Base-by-base conservation (phyloP, 1,139 yeast genomes). In the Dujonia santamariae region DNA sequence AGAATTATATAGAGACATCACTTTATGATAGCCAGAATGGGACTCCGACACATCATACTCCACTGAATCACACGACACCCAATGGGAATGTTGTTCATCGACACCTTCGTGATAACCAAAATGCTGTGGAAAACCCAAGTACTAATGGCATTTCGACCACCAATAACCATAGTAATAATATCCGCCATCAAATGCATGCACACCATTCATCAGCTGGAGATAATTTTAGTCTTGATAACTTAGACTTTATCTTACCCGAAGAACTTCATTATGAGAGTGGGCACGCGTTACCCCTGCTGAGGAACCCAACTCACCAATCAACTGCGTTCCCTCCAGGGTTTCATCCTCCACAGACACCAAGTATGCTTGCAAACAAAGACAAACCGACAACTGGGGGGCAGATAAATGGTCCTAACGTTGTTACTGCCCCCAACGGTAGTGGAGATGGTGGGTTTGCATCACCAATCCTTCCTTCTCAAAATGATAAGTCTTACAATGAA, bases 381-480 rank as follows among this genome's bases (percentile, higher is more conserved):
- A 28, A 24, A 13, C n/a, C 7, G 27, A 32, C 13, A 36, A 38
- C 13, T 39, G 28, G 20, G 31, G n/a, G n/a, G n/a, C n/a, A n/a
- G n/a, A n/a, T n/a, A n/a, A n/a, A n/a, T n/a, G n/a, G n/a, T n/a
- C n/a, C n/a, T n/a, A 13, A 14, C 7, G 14, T 24, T 30, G 42
- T 35, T 19, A 8, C 37, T 32, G 19, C 19, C 13, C n/a, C 19
- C 6, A 5, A 12, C 6, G n/a, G 9, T 17, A 23, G 35, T 20
- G 36, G 40, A 25, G 37, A 28, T 26, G n/a, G 13, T 26, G 21
- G 15, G 13, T 54, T 66, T 34, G 54, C 53, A 26, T 63, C 69
- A 23, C 75, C 74, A 2, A 57, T 68, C 12, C 53, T 68, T 27
- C 74, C 73, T 2, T 61, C 72, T 30, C 75, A 69, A 40, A 67